Evolutionary conservation across 441 rosid species (phyloP).

Genomic region (Pelargonium australe): DNA sequence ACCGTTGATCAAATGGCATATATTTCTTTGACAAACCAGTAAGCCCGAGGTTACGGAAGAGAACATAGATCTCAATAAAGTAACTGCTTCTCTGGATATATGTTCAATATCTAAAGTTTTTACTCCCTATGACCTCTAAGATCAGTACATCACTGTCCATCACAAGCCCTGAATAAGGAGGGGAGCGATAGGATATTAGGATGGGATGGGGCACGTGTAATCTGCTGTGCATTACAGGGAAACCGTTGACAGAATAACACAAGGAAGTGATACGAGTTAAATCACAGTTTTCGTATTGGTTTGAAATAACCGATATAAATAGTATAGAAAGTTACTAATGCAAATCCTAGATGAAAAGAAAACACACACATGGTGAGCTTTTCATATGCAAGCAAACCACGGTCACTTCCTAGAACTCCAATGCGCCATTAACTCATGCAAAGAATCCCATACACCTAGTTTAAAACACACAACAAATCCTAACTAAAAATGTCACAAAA

Average conservation of each 20-base stretch:
- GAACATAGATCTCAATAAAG: no score
- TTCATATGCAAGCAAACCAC: neutral
- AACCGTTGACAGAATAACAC: neutral
- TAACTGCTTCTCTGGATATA: neutral
- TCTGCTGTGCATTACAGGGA: neutral
- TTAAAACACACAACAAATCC: neutral
- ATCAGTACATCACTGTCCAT: neutral
- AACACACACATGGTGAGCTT: neutral
- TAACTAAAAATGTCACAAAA: neutral
- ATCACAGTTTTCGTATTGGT: neutral
- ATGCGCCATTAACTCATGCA: neutral
- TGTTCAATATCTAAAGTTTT: neutral
- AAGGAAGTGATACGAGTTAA: neutral
- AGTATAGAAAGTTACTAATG: neutral
- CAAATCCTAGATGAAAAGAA: neutral
- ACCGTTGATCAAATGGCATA: neutral
- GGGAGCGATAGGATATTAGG: no score
- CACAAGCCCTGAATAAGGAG: neutral
- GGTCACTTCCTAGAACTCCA: neutral
- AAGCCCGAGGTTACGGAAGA: neutral
- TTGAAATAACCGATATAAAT: neutral
- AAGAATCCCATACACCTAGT: neutral
- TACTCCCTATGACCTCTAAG: neutral
- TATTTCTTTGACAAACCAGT: neutral
- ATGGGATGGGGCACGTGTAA: no score